Evolutionary conservation across 108 stramenopile species (phyloP).

Genomic region (Fragilariopsis cylindrus): DNA sequence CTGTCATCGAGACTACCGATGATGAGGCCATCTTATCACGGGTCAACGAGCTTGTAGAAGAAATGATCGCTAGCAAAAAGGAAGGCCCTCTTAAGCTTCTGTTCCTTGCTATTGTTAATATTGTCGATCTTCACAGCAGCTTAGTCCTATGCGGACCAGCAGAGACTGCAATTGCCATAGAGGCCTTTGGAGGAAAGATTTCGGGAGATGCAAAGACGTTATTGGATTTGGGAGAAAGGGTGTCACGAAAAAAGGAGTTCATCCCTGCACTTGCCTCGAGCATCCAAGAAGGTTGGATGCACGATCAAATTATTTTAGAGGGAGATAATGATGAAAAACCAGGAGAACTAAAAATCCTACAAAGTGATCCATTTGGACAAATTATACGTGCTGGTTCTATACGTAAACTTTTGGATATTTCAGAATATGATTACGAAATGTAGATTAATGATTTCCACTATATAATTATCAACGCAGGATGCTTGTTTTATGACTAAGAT

Average conservation of each 20-base stretch:
- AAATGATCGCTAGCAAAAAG: slow-evolving; percentile 62
- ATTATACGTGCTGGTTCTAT: background rate
- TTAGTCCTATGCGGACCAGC: slow-evolving; percentile 56
- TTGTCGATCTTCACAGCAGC: slow-evolving; percentile 51
- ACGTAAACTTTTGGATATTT: too few species aligned
- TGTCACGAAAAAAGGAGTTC: slow-evolving; percentile 62
- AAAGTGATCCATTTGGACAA: slow-evolving; percentile 1
- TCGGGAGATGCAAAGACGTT: slow-evolving; percentile 33
- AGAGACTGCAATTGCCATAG: slow-evolving; percentile 46
- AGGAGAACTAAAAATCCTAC: background rate
- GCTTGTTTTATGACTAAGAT: too few species aligned
- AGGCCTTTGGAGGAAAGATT: slow-evolving; percentile 38
- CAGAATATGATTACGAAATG: too few species aligned
- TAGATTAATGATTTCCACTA: too few species aligned
- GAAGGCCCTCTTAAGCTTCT: slow-evolving; percentile 42
- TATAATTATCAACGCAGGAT: too few species aligned
- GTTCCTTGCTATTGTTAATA: slow-evolving; percentile 64
- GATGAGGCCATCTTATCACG: slow-evolving; percentile 54
- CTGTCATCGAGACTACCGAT: slow-evolving; percentile 82
- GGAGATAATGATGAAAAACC: slow-evolving; percentile 15
- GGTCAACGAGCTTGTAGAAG: slow-evolving; percentile 49
- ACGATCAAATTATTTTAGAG: background rate
- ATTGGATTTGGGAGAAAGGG: slow-evolving; percentile 55
- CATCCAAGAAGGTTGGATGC: slow-evolving; percentile 54
- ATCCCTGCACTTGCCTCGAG: slow-evolving; percentile 48